phyloP scores from a whole-genome alignment of 805 yeast genomes.

The Candida ponderosae region DNA sequence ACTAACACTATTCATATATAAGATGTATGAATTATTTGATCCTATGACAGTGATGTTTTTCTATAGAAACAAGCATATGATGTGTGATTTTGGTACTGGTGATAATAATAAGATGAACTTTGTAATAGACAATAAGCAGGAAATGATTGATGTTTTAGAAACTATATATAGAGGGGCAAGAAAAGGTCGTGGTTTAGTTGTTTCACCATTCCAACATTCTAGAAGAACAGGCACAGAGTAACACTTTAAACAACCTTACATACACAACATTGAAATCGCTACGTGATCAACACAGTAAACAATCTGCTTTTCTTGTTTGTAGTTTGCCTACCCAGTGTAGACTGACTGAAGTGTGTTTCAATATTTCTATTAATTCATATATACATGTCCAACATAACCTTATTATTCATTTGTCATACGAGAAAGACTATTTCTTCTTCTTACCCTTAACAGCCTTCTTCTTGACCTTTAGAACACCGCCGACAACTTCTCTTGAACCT shows the following conservation, averaged over 20 bases:
- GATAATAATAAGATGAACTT: conserved; percentile 92
- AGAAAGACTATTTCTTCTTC: too few species aligned
- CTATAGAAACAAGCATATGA: conserved; percentile 88
- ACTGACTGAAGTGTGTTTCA: too few species aligned
- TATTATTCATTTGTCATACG: too few species aligned
- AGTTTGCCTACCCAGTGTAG: too few species aligned
- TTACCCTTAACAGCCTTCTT: not conserved
- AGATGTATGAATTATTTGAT: conserved; percentile 85
- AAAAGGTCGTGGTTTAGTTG: conserved; percentile 88
- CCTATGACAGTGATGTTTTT: conserved; percentile 93
- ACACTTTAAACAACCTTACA: too few species aligned
- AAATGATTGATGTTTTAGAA: conserved; percentile 84
- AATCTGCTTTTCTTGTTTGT: too few species aligned
- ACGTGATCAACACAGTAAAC: too few species aligned
- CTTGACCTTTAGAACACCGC: not conserved
- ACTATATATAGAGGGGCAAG: conserved; percentile 85
- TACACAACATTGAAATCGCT: too few species aligned
- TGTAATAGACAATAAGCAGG: conserved; percentile 71
- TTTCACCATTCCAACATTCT: conserved; percentile 48
- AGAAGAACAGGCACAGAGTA: too few species aligned
- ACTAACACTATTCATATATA: conserved; percentile 8
- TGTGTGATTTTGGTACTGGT: conserved; percentile 98
- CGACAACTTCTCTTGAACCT: not conserved
- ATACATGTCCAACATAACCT: too few species aligned
- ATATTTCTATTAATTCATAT: too few species aligned